These are phyloP conservation scores for Elsinoe australis DNA, from an alignment of 2,329 filamentous ascomycete species.

Conservation along the genomic window DNA sequence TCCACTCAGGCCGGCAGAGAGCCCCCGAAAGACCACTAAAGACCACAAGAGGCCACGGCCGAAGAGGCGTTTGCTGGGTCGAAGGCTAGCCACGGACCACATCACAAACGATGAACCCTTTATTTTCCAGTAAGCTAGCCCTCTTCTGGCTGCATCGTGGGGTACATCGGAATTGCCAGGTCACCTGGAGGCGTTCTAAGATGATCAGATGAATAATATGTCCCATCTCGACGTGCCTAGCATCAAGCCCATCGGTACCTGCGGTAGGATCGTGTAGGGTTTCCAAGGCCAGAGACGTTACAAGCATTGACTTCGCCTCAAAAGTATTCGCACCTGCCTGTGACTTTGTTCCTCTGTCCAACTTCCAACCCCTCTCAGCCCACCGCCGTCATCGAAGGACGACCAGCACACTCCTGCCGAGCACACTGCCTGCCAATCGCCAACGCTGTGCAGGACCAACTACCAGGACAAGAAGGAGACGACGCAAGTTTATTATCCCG, in stretches of 20 bases:
- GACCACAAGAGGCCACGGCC: no score
- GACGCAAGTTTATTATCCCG: not conserved
- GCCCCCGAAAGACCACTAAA: no score
- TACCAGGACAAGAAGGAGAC: no score
- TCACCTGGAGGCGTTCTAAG: not conserved
- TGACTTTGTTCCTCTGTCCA: not conserved
- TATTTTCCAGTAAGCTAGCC: not conserved
- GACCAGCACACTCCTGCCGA: not conserved
- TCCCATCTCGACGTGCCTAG: not conserved
- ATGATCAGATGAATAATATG: conserved; percentile 1
- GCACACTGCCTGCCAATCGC: not conserved
- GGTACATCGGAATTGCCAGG: not conserved
- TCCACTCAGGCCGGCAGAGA: not conserved
- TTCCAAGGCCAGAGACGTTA: not conserved
- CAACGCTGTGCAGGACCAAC: not conserved
- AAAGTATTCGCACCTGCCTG: not conserved
- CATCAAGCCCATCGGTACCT: conserved; percentile 11
- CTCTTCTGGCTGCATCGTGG: not conserved
- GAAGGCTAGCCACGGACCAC: not conserved
- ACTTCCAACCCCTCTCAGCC: not conserved
- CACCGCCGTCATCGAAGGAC: not conserved
- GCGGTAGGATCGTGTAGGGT: conserved; percentile 6
- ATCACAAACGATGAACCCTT: not conserved
- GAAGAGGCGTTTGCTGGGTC: no score
- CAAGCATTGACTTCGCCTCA: conserved; percentile 2